Percentiles rank a stretch among this genome's conserved stretches.
Evolutionary conservation across 2,329 filamentous ascomycete species (phyloP).

Genomic region (Ambrosiella xylebori): DNA sequence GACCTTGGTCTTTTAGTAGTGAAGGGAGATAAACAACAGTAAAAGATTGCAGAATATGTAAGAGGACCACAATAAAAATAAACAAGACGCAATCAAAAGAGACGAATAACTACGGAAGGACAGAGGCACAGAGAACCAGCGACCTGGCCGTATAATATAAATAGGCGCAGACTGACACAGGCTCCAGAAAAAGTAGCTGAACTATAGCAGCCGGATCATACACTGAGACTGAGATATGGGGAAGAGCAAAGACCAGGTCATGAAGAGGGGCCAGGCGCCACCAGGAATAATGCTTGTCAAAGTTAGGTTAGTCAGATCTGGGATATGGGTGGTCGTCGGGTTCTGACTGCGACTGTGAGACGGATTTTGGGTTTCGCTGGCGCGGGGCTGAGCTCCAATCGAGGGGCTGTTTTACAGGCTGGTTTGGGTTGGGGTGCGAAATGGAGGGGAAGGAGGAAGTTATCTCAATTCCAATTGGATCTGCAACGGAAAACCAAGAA

Average conservation of each 20-base stretch:
- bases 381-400: conserved; percentile 13
- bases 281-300: conserved; percentile 10
- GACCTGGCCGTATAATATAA: background rate
- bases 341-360: background rate
- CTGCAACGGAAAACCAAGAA: background rate
- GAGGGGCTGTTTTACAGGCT: conserved; percentile 11
- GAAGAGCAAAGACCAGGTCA: background rate
- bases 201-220: background rate
- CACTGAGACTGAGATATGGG: background rate
- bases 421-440: conserved; percentile 1
- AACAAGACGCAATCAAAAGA: too few relatives aligned
- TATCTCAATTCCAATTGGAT: background rate
- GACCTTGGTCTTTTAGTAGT: too few relatives aligned
- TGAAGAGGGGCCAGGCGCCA: background rate
- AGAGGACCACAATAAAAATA: too few relatives aligned
- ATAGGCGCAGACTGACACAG: background rate
- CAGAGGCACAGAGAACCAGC: background rate
- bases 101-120: background rate
- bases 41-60: too few relatives aligned
- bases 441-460: background rate
- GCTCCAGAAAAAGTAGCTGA: background rate
- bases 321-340: background rate
- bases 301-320: background rate
- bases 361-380: conserved; percentile 5
- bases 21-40: too few relatives aligned